Evolutionary conservation across 352 stramenopile species (phyloP).

Genomic region (Pythium phragmiticola): DNA sequence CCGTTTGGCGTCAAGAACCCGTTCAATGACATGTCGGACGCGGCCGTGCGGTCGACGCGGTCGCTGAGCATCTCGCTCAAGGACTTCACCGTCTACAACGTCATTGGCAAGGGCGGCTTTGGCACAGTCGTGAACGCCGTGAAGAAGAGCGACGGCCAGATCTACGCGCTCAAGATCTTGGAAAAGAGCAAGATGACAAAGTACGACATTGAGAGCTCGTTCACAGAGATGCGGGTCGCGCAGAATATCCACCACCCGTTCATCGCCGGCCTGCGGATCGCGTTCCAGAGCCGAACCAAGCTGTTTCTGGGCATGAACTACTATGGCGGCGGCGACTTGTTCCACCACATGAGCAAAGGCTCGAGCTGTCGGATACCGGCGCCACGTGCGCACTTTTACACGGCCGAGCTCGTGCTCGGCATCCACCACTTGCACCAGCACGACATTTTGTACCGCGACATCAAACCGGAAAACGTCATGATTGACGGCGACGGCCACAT

Average conservation of each 20-base stretch:
- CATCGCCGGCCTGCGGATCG: constrained; percentile 81
- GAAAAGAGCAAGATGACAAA: constrained; percentile 90
- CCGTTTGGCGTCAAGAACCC: constrained; percentile 78
- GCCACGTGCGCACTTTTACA: constrained; percentile 90
- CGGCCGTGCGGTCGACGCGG: constrained; percentile 76
- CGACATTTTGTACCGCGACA: constrained; percentile 95
- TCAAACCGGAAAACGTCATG: constrained; percentile 97
- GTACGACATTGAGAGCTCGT: constrained; percentile 87
- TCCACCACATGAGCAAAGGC: constrained; percentile 90
- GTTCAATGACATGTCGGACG: constrained; percentile 75
- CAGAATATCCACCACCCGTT: constrained; percentile 90
- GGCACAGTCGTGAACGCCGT: constrained; percentile 89
- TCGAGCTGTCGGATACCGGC: constrained; percentile 82
- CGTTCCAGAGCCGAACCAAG: constrained; percentile 86
- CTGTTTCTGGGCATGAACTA: constrained; percentile 89
- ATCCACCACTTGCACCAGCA: constrained; percentile 93
- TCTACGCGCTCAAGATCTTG: constrained; percentile 91
- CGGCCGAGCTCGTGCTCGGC: constrained; percentile 90
- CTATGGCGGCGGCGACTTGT: constrained; percentile 82
- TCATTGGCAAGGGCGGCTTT: constrained; percentile 88
- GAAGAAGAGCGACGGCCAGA: constrained; percentile 88
- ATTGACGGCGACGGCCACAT: constrained; percentile 96
- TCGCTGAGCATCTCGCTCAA: constrained; percentile 88
- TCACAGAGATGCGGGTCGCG: constrained; percentile 88
- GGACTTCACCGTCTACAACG: constrained; percentile 89